Base-by-base conservation (phyloP, 768 basidiomycete genomes). In the Rhizopogon sp. region DNA sequence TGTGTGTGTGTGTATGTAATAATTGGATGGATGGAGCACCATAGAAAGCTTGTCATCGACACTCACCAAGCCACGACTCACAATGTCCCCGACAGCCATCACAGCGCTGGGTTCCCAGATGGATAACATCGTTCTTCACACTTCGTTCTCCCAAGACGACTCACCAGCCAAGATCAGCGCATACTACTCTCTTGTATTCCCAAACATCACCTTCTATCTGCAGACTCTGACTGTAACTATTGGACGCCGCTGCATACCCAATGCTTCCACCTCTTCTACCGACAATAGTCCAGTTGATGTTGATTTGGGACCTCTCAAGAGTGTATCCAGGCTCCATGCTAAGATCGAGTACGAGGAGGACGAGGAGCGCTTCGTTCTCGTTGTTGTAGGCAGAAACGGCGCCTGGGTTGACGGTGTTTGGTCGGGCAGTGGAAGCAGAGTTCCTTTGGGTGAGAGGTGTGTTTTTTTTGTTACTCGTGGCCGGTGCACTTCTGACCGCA, bases 371-470 rank as follows among this genome's bases (percentile, higher is more conserved):
- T 97, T 95, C 67, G 85, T 91, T 14, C 81, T 99, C 37, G 84
- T 85, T 56, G 95, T 99, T 39, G 80, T 92, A 39, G 97, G 97
- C n/a, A 79, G 97, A 56, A 98, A 99, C 64, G 97, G 97, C 11
- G 94, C 94, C 16, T 98, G 95, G 89, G 93, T 99, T 5, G 94
- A 98, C 60, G 95, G 94, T 31, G 84, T 90, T n/a, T 99, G 95
- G 90, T 86, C 85, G 47, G 89, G 88, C 10, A 87, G 90, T 60
- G 93, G 95, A 14, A 87, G 88, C 57, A 83, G 85, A 57, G 88
- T 93, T n/a, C 82, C 89, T 31, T 75, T 99, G 20, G 78, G 86
- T 39, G 91, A 93, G 68, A 81, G 91, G 96, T 93, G 56, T 49
- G 77, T 70, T 28, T 45, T 6, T 35, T 8, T 33, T 25, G 25